These are phyloP conservation scores for Cryptosporidium sp. DNA, from an alignment of 169 alveolate species.

Conservation along the genomic window DNA sequence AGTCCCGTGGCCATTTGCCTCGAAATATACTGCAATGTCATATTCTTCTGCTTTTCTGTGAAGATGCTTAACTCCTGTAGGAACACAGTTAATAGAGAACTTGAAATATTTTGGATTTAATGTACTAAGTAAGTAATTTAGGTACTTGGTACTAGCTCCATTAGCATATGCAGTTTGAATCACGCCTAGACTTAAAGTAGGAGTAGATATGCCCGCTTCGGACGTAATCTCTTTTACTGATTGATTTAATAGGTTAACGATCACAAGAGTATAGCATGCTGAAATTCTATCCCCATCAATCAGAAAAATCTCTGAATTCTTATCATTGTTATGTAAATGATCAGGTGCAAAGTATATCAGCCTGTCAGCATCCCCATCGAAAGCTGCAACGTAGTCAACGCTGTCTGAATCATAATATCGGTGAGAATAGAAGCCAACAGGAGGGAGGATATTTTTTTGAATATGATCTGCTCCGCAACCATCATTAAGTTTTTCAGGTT, in stretches of 20 bases:
- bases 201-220: neutral
- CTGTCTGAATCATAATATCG: slow-evolving; percentile 12
- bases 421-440: slow-evolving; percentile 74
- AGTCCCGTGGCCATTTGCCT: slow-evolving; percentile 94
- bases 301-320: slow-evolving; percentile 37
- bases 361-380: slow-evolving; percentile 93
- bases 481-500: slow-evolving; percentile 80
- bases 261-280: slow-evolving; percentile 53
- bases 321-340: slow-evolving; percentile 27
- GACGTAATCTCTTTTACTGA: neutral
- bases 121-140: slow-evolving; percentile 51
- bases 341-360: slow-evolving; percentile 82
- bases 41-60: slow-evolving; percentile 85
- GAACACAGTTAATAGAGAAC: slow-evolving; percentile 74
- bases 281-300: slow-evolving; percentile 82
- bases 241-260: slow-evolving; percentile 19
- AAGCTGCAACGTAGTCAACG: slow-evolving; percentile 73
- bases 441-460: slow-evolving; percentile 84
- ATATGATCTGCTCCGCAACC: slow-evolving; percentile 91
- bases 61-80: slow-evolving; percentile 90
- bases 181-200: slow-evolving; percentile 79
- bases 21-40: slow-evolving; percentile 90
- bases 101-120: slow-evolving; percentile 41
- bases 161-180: slow-evolving; percentile 93
- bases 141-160: slow-evolving; percentile 82